Evolutionary conservation across 768 basidiomycete species (phyloP).

Genomic region (Pleurotus tuber-regium): DNA sequence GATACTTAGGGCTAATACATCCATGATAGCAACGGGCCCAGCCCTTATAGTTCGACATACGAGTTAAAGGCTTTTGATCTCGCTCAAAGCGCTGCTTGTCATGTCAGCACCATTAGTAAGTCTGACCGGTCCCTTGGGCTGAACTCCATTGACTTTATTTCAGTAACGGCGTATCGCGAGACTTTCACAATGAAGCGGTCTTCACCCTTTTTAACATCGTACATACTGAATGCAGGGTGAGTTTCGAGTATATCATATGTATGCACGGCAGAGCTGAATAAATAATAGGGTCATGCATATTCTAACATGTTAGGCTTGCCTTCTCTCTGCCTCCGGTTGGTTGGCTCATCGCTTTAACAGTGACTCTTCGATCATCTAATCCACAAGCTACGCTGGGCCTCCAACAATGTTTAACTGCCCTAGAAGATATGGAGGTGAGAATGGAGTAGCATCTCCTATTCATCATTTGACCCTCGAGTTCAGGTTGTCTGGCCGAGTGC

Average conservation of each 20-base stretch:
- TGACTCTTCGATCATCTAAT: constrained; percentile 68
- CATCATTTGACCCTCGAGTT: constrained; percentile 13
- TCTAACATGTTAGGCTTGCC: constrained; percentile 51
- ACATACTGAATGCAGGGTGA: constrained; percentile 71
- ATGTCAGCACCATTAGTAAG: constrained; percentile 64
- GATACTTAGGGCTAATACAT: background rate
- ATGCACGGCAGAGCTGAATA: constrained; percentile 14
- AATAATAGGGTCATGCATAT: constrained; percentile 74
- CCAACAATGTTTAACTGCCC: constrained; percentile 57
- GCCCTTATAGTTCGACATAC: constrained; percentile 43
- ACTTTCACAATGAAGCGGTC: constrained; percentile 57
- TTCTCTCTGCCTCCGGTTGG: no score
- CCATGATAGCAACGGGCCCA: constrained; percentile 37
- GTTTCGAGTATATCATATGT: constrained; percentile 22
- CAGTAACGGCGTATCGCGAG: constrained; percentile 60
- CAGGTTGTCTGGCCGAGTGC: constrained; percentile 74
- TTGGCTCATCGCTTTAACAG: no score
- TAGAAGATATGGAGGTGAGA: constrained; percentile 68
- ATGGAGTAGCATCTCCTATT: constrained; percentile 3
- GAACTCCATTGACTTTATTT: constrained; percentile 6
- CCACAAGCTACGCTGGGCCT: constrained; percentile 67
- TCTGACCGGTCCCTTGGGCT: background rate
- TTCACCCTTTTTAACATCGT: constrained; percentile 67
- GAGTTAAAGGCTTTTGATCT: constrained; percentile 69
- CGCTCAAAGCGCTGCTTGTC: constrained; percentile 70